A percentile compares a stretch with the other conserved stretches of the same genome.
phyloP scores from a whole-genome alignment of 169 alveolate genomes.

The Babesia bovis region DNA sequence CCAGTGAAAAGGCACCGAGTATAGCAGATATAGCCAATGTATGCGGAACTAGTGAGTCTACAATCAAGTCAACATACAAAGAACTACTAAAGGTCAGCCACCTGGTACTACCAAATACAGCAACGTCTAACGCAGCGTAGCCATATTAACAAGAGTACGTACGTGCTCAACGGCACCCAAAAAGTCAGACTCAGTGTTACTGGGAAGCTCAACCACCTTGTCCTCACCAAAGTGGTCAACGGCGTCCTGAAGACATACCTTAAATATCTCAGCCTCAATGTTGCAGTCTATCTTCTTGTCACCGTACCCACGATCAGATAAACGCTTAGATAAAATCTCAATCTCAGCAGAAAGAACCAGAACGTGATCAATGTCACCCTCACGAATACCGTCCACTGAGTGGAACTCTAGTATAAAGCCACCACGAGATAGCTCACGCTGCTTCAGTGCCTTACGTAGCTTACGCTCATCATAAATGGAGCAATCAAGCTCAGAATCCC shows the following conservation, averaged over 20 bases:
- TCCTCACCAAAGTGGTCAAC: conserved; percentile 35
- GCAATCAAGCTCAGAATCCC: conserved; percentile 75
- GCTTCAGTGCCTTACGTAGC: conserved; percentile 48
- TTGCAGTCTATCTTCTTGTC: conserved; percentile 66
- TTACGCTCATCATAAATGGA: conserved; percentile 66
- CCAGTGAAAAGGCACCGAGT: conserved; percentile 23
- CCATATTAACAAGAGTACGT: too few species aligned
- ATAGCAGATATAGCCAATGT: conserved; percentile 66
- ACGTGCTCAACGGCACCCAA: conserved; percentile 11
- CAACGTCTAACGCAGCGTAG: too few species aligned
- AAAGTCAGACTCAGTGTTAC: conserved; percentile 37
- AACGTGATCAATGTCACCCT: conserved; percentile 40
- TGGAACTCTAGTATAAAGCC: conserved; percentile 74
- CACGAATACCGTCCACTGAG: conserved; percentile 57
- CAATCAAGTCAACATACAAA: conserved; percentile 71
- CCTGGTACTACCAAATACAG: conserved; percentile 62
- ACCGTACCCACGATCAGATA: conserved; percentile 64
- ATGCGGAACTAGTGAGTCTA: conserved; percentile 70
- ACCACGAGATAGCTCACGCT: conserved; percentile 32
- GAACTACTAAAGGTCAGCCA: conserved; percentile 64
- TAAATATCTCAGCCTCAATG: conserved; percentile 74
- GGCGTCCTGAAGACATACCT: conserved; percentile 68
- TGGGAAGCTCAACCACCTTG: conserved; percentile 21
- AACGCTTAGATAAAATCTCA: conserved; percentile 46
- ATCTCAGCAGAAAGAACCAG: conserved; percentile 50